Conservation (phyloP, 148 eudicot genomes). For the Simmondsia chinensis region DNA sequence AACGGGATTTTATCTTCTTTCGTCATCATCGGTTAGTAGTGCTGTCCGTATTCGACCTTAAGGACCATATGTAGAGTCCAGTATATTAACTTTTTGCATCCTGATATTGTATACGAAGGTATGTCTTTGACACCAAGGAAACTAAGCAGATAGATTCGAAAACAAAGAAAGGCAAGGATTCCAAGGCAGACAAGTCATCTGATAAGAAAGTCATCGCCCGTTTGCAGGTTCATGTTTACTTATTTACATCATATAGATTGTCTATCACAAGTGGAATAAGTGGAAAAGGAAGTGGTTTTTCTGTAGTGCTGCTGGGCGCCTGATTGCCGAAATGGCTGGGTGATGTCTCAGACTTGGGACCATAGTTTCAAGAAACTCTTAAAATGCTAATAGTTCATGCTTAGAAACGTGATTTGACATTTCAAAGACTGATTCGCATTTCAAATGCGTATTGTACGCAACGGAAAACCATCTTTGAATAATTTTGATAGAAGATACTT, state of each 20-base stretch:
- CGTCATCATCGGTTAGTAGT: conserved; percentile 99
- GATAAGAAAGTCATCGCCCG: conserved; percentile 52
- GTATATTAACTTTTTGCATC: conserved; percentile 5
- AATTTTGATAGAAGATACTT: too few species aligned
- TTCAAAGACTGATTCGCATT: too few species aligned
- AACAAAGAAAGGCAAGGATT: conserved; percentile 28
- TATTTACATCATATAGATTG: not conserved
- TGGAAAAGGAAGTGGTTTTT: too few species aligned
- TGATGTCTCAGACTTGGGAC: too few species aligned
- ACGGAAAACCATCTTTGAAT: too few species aligned
- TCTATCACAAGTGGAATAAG: not conserved
- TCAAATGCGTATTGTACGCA: too few species aligned
- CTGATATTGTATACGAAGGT: conserved; percentile 29
- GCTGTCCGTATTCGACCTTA: too few species aligned
- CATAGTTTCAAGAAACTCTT: too few species aligned
- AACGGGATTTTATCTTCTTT: conserved; percentile 90
- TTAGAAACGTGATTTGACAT: too few species aligned
- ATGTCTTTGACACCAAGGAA: conserved; percentile 80
- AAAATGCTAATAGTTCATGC: too few species aligned
- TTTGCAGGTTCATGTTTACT: conserved; percentile 65
- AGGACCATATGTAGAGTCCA: not conserved
- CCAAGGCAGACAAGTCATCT: conserved; percentile 20
- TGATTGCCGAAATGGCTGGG: too few species aligned
- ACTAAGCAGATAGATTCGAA: conserved; percentile 36
- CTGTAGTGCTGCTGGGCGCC: too few species aligned